These are phyloP conservation scores for Acer saccharum DNA, from an alignment of 345 rosid genomes.

Conservation along the genomic window DNA sequence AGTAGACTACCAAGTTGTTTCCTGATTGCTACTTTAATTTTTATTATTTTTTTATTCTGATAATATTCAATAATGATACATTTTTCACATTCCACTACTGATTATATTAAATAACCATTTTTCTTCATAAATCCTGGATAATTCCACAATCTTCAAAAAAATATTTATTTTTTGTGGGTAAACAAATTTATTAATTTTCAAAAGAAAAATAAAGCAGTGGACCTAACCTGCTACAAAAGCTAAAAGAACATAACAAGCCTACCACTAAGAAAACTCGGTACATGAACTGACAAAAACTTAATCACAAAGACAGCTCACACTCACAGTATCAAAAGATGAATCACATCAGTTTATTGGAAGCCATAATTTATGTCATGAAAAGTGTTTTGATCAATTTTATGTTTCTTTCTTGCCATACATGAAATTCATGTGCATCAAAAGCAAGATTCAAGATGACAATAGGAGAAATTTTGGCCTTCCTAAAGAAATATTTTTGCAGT, in stretches of 20 bases:
- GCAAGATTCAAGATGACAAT: neutral
- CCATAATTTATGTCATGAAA: too few species aligned
- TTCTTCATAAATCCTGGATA: neutral
- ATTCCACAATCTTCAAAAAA: neutral
- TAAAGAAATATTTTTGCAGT: too few species aligned
- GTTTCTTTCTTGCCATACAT: neutral
- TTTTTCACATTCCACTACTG: neutral
- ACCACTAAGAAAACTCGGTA: conserved; percentile 1
- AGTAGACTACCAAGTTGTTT: neutral
- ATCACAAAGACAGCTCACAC: conserved; percentile 14
- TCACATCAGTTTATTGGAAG: neutral
- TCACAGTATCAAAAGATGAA: neutral
- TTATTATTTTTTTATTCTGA: neutral
- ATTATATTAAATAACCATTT: neutral
- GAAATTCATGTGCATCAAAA: neutral
- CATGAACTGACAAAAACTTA: conserved; percentile 11
- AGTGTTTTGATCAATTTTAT: neutral
- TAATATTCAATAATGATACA: neutral
- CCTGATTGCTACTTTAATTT: neutral
- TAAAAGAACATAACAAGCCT: conserved; percentile 12
- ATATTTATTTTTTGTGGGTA: neutral
- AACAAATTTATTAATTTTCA: conserved; percentile 8
- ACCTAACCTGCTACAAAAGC: conserved; percentile 9
- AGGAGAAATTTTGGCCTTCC: too few species aligned
- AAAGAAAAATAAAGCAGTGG: conserved; percentile 11